phyloP scores from a whole-genome alignment of 2,329 filamentous ascomycete species.

The Coniochaeta sp. region DNA sequence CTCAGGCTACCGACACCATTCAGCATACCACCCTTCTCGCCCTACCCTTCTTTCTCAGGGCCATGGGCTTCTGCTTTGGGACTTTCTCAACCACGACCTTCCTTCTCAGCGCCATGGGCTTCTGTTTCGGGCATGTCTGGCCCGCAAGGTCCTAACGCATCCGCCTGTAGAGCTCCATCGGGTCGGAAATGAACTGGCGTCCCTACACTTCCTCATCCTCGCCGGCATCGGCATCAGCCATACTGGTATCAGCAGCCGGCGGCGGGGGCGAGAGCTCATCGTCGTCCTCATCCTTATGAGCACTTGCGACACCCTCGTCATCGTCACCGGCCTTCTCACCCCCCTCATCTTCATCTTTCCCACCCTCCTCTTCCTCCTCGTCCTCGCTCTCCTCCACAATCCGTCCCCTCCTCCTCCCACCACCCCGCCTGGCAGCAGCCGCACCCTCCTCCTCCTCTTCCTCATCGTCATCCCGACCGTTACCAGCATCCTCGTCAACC shows the following conservation, averaged over 20 bases:
- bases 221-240: too few species aligned
- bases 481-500: slow-evolving; percentile 31
- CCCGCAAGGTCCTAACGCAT: background rate
- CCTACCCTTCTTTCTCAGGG: too few species aligned
- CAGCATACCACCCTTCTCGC: too few species aligned
- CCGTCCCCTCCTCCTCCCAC: slow-evolving; percentile 41
- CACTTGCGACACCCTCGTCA: background rate
- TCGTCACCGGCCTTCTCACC: background rate
- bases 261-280: background rate
- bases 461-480: slow-evolving; percentile 28
- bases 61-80: background rate
- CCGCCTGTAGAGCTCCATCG: background rate
- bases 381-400: slow-evolving; percentile 49
- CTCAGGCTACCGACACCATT: too few species aligned
- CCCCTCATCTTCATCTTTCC: slow-evolving; percentile 9
- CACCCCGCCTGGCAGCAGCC: slow-evolving; percentile 28
- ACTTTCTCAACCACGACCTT: background rate
- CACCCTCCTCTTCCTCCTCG: slow-evolving; percentile 34
- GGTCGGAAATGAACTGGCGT: too few species aligned
- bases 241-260: too few species aligned
- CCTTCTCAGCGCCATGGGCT: background rate
- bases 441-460: slow-evolving; percentile 46
- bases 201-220: too few species aligned
- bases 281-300: slow-evolving; percentile 17
- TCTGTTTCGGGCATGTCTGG: background rate